Base-by-base conservation (phyloP, 257 asterid genomes). In the Nicotiana knightiana region DNA sequence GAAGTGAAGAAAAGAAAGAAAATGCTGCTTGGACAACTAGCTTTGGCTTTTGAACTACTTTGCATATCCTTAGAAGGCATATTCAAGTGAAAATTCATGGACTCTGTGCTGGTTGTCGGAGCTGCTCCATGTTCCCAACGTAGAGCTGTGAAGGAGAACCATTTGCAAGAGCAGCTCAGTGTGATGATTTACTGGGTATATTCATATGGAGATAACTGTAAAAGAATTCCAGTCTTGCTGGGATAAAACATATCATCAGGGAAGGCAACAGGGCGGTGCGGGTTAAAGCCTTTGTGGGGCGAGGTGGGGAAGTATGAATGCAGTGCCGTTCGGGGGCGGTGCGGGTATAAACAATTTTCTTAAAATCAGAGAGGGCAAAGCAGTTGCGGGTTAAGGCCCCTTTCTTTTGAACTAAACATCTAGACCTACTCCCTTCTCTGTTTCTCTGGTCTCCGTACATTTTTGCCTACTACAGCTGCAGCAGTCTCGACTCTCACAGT, bases 51-150 rank as follows among this genome's bases (percentile, higher is more conserved):
- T 17, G 92, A 90, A 30, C 82, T 89, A 79, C 86, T 91, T 39
- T 82, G 81, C 76, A 24, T 81, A 35, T 77, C 84, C 65, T 88
- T 81, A 76, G 78, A 82, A 15, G 86, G 85, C 86, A 91, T 46
- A 85, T 90, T 62, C 85, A 92, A 2, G 83, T 91, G 82, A 91
- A 91, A 87, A 91, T 89, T 85, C 85, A 88, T 3, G 80, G 96
- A 86, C 86, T 43, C 71, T 90, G 93, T 81, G 91, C 88, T 43
- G 92, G 89, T 76, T 91, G 96, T 35, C 96, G 88, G 85, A 89
- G 86, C 65, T 92, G 90, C 81, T 87, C 90, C 2, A 92, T 87
- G 89, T 87, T 80, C 51, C 89, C 89, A 2, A 90, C 91, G 3
- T 64, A 11, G 83, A 90, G 89, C 77, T 89, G 83, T 75, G 81